Conservation (phyloP, 2,329 filamentous ascomycete species). For the Aspergillus spinulosporus region DNA sequence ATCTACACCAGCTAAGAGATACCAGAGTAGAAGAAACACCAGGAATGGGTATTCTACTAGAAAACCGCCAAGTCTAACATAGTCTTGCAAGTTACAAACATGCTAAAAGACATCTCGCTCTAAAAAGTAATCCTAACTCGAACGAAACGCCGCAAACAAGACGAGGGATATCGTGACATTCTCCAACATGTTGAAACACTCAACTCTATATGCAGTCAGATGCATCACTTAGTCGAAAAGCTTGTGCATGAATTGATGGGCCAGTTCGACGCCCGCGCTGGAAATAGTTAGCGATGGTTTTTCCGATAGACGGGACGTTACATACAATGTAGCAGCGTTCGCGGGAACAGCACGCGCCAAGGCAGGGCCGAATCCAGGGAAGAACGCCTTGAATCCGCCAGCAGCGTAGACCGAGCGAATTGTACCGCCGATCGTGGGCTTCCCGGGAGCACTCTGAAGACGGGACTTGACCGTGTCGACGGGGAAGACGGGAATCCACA, state of each 20-base stretch:
- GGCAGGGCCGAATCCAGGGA: conserved; percentile 92
- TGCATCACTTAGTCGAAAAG: conserved; percentile 36
- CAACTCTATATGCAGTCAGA: conserved; percentile 3
- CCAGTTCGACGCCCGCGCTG: conserved; percentile 50
- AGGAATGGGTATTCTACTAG: background rate
- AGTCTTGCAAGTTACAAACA: conserved; percentile 17
- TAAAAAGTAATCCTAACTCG: background rate
- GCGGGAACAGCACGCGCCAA: conserved; percentile 90
- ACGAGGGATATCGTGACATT: conserved; percentile 13
- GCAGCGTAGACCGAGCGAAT: conserved; percentile 76
- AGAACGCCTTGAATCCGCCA: conserved; percentile 88
- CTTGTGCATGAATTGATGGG: conserved; percentile 53
- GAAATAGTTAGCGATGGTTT: too few species aligned
- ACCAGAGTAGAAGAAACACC: background rate
- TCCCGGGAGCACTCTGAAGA: conserved; percentile 86
- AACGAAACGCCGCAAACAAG: conserved; percentile 9
- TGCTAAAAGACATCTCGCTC: conserved; percentile 15
- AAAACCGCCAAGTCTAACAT: conserved; percentile 15
- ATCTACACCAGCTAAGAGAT: background rate
- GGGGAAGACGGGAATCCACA: conserved; percentile 99
- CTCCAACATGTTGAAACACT: background rate
- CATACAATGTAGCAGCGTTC: conserved; percentile 84
- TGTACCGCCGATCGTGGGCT: conserved; percentile 75
- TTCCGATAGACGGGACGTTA: too few species aligned
- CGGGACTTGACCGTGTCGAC: conserved; percentile 95